These are phyloP conservation scores for Paragyromitra xinjiangensis DNA, from an alignment of 495 filamentous ascomycete genomes.

Conservation along the genomic window DNA sequence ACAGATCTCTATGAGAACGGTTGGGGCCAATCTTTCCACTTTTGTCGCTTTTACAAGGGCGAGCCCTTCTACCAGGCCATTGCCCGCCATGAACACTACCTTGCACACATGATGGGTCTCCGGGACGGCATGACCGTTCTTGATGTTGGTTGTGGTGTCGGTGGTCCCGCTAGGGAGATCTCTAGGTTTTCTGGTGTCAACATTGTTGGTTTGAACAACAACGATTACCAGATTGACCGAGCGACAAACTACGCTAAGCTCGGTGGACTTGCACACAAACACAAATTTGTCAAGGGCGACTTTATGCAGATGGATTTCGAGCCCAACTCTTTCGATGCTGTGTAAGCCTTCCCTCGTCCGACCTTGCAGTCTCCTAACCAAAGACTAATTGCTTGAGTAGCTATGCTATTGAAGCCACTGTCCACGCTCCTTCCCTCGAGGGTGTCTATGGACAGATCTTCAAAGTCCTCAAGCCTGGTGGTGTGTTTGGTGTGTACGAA, in stretches of 20 bases:
- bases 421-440: constrained; percentile 92
- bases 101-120: constrained; percentile 88
- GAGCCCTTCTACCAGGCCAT: constrained; percentile 93
- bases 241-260: constrained; percentile 83
- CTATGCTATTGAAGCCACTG: constrained; percentile 97
- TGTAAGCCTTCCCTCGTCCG: constrained; percentile 58
- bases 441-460: constrained; percentile 95
- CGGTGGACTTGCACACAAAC: constrained; percentile 80
- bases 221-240: constrained; percentile 98
- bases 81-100: constrained; percentile 97
- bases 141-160: constrained; percentile 97
- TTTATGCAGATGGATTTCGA: constrained; percentile 99
- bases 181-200: constrained; percentile 92
- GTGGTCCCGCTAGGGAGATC: constrained; percentile 96
- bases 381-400: constrained; percentile 11
- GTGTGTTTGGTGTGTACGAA: constrained; percentile 96
- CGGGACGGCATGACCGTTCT: constrained; percentile 87
- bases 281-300: constrained; percentile 89
- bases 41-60: constrained; percentile 91
- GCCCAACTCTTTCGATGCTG: constrained; percentile 88
- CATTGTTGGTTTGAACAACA: constrained; percentile 96
- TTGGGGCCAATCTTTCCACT: constrained; percentile 84
- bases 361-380: neutral
- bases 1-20: constrained; percentile 98
- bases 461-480: constrained; percentile 95